Evolutionary conservation across 208 protist genomes (phyloP).

Genomic region (Porcisia hertigi): DNA sequence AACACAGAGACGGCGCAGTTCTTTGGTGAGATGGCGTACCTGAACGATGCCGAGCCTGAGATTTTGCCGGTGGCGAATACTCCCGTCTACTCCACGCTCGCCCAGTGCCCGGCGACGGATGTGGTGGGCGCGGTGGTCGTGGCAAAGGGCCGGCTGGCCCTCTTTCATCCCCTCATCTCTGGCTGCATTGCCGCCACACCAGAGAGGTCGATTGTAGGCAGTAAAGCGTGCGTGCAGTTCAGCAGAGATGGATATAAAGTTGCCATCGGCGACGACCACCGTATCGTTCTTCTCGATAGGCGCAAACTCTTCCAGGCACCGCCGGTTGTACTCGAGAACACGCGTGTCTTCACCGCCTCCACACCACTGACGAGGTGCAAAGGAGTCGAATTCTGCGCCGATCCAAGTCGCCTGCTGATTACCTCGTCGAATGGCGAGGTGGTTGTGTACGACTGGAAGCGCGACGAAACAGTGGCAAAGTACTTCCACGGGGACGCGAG

Average conservation of each 20-base stretch:
- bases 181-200: conserved; percentile 69
- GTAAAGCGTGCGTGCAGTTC: conserved; percentile 46
- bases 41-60: conserved; percentile 55
- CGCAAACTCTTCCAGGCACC: conserved; percentile 44
- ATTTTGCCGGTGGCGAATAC: conserved; percentile 40
- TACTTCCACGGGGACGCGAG: conserved; percentile 68
- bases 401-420: conserved; percentile 45
- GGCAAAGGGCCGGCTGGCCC: conserved; percentile 45
- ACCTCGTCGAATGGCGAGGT: conserved; percentile 73
- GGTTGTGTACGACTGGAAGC: conserved; percentile 47
- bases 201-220: conserved; percentile 44
- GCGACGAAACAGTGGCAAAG: conserved; percentile 27
- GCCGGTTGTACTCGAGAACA: conserved; percentile 40
- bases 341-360: conserved; percentile 45
- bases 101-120: conserved; percentile 69
- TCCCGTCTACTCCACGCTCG: conserved; percentile 67
- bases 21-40: conserved; percentile 62
- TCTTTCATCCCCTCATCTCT: conserved; percentile 83
- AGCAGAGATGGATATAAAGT: conserved; percentile 58
- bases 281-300: conserved; percentile 63
- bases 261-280: conserved; percentile 61
- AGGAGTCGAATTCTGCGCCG: conserved; percentile 46
- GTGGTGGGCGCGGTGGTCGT: conserved; percentile 62
- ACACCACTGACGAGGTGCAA: conserved; percentile 47
- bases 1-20: conserved; percentile 74